Evolutionary conservation across 2,329 filamentous ascomycete species (phyloP).

Genomic region (Alternaria viburni): DNA sequence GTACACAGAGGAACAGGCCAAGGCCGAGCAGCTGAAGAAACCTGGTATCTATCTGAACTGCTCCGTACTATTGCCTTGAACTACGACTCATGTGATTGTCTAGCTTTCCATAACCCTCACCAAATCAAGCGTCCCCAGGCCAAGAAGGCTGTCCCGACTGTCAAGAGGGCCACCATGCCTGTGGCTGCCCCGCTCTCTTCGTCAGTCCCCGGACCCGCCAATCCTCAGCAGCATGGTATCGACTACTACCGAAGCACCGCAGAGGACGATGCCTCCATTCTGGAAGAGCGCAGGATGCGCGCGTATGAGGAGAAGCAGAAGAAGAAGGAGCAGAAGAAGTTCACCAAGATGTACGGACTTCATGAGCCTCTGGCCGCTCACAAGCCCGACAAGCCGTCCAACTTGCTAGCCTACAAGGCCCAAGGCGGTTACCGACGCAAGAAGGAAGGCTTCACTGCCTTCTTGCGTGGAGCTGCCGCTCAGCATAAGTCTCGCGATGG

Average conservation of each 20-base stretch:
- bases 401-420: conserved; percentile 35
- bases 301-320: conserved; percentile 72
- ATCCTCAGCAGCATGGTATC: conserved; percentile 29
- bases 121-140: conserved; percentile 42
- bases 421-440: conserved; percentile 33
- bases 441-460: conserved; percentile 32
- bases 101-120: conserved; percentile 44
- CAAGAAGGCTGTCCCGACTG: conserved; percentile 26
- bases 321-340: conserved; percentile 68
- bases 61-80: conserved; percentile 26
- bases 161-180: conserved; percentile 37
- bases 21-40: conserved; percentile 40
- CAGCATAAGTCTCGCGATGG: conserved; percentile 16
- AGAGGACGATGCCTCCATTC: conserved; percentile 76
- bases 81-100: conserved; percentile 35
- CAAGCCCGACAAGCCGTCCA: conserved; percentile 32
- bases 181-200: conserved; percentile 18
- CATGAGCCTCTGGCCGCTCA: conserved; percentile 54
- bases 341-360: conserved; percentile 64
- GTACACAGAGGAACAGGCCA: conserved; percentile 39
- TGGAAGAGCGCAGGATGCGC: conserved; percentile 71
- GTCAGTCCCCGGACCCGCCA: conserved; percentile 20
- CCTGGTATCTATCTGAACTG: conserved; percentile 40
- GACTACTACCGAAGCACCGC: conserved; percentile 73
- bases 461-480: conserved; percentile 25